Evolutionary conservation across 2,329 filamentous ascomycete genomes (phyloP), one percentile per base, ranked within the genome.

Genomic region (Orbilia oligospora): DNA sequence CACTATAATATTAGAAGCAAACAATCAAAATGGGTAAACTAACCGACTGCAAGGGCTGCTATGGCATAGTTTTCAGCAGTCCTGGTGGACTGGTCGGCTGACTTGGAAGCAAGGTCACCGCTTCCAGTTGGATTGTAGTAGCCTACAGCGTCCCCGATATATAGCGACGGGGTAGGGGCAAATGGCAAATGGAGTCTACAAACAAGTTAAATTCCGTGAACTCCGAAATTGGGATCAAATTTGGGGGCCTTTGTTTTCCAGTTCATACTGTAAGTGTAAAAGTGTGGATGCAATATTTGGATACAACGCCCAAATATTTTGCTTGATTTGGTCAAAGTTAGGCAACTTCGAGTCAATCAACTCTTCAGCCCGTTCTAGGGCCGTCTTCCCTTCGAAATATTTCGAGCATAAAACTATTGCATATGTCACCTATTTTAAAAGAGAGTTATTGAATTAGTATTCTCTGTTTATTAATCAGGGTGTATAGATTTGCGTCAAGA

Each of bases 11-110:
- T 6, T 30, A 30, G 27, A 30, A 3, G 27, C 27, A 30, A 30
- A 30, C 27, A 12, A 36, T 8, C 8, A 36, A 8, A 12, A 8
- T 36, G 33, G 33, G 33, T 36, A 8, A 41, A 64, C 71, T 33
- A 38, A 76, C 71, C 56, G 36, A 58, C 41, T 61, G 66, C 56
- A 18, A 77, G 67, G 8, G 66, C 72, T 8, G 66, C 72, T 10
- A 71, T 22, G 14, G 67, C 66, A 27, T 77, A 77, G 33, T 55
- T 77, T 12, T 77, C 66, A 16, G 72, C 66, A 5, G 48, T 76
- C 41, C 48, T 24, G 1, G 66, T 58, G 16, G 67, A 12, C 8
- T 16, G 16, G 18, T 77, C 66, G 1, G 46, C 46, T 20, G 18
- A 22, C 10, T 49, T 10, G 6, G 14, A 5, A 8, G 55, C 41